Conservation (phyloP, 2,329 filamentous ascomycete genomes). For the Ambrosiella beaveri region DNA sequence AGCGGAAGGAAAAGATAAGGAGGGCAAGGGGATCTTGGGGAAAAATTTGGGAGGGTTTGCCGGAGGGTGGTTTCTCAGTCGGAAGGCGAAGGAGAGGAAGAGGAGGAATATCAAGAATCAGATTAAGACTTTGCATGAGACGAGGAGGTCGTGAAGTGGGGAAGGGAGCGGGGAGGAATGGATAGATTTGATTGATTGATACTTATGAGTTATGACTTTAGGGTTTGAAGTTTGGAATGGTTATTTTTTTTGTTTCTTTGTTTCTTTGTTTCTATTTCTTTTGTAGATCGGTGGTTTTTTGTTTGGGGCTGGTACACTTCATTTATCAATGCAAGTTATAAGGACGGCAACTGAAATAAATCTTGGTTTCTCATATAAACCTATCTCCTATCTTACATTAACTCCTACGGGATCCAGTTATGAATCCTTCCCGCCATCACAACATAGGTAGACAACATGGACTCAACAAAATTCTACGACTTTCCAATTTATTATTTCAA, state of each 20-base stretch:
- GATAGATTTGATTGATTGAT: not conserved
- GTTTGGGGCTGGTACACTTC: not conserved
- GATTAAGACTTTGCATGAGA: slow-evolving; percentile 22
- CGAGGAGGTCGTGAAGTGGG: slow-evolving; percentile 1
- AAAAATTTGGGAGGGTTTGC: slow-evolving; percentile 6
- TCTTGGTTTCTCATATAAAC: too few species aligned
- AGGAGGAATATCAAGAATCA: slow-evolving; percentile 22
- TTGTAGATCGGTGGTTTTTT: not conserved
- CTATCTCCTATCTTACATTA: too few species aligned
- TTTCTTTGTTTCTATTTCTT: not conserved
- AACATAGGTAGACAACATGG: too few species aligned
- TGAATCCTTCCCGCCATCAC: too few species aligned
- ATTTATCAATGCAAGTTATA: not conserved
- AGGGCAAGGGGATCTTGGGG: not conserved
- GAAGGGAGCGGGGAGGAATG: not conserved
- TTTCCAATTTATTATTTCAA: too few species aligned
- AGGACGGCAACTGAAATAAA: too few species aligned
- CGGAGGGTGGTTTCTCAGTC: slow-evolving; percentile 8
- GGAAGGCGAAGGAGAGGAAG: slow-evolving; percentile 19
- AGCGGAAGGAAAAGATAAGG: not conserved
- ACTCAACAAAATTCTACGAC: not conserved
- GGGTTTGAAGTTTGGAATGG: not conserved
- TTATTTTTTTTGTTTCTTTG: not conserved
- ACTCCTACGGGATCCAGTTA: too few species aligned
- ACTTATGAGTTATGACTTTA: not conserved